These are phyloP conservation scores for Xylaria sp. DNA, from an alignment of 2,329 filamentous ascomycete species.

Conservation along the genomic window DNA sequence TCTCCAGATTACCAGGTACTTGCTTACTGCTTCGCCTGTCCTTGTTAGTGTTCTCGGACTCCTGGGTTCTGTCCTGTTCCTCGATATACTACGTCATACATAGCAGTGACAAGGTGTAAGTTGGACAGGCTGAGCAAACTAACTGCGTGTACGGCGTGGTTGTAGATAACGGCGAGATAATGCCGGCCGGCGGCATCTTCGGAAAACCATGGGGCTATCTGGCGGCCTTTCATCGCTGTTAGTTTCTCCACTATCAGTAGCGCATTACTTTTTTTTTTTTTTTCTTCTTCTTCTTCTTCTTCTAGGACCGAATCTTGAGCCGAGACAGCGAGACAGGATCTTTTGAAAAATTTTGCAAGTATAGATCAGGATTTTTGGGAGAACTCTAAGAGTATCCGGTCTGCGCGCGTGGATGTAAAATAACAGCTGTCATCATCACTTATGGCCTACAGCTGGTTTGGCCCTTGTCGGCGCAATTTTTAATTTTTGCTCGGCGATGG, in stretches of 20 bases:
- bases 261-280: background rate
- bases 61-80: too few relatives aligned
- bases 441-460: background rate
- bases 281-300: background rate
- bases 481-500: too few relatives aligned
- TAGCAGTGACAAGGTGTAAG: background rate
- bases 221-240: background rate
- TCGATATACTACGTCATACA: background rate
- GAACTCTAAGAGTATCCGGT: background rate
- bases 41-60: background rate
- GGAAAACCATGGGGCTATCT: conserved; percentile 3
- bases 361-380: background rate
- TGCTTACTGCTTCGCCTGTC: too few relatives aligned
- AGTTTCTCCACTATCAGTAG: background rate
- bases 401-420: background rate
- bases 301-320: background rate
- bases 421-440: background rate
- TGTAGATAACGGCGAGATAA: background rate
- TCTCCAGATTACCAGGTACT: too few relatives aligned
- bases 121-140: background rate
- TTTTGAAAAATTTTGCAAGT: background rate
- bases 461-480: background rate
- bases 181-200: conserved; percentile 26
- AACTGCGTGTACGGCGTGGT: background rate
- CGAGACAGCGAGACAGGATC: background rate